Evolutionary conservation across 1,284 basidiomycete species (phyloP), one percentile per base, ranked within the genome.

Genomic region (Clitocybe nebularis): DNA sequence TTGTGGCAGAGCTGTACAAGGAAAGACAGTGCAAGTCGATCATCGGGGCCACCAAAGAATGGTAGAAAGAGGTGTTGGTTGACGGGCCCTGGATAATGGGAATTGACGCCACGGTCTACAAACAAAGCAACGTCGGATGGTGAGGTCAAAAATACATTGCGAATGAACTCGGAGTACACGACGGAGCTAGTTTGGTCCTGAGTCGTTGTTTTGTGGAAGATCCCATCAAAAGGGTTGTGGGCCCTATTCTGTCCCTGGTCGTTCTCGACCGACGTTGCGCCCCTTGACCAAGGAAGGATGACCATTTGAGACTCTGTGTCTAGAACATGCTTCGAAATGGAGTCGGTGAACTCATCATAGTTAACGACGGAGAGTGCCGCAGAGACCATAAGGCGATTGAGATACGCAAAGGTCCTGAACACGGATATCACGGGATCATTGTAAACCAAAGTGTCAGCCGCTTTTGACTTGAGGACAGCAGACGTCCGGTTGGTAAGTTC

Each of bases 11-110:
- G 71, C 62, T 93, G 90, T 8, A 89, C 77, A 6, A 89, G 74
- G 54, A 94, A 81, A 25, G 76, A 67, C 17, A 96, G 68, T 0
- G 91, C 89, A 6, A 90, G 74, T 1, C 93, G 79, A 58, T 96
- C 93, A 61, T 97, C 93, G 0, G 90, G 84, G 0, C 93, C 93
- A 38, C 93, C 93, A 59, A 93, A 87, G 76, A 95, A 96, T 0
- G 89, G 87, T 26, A 95, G 61, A 67, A 93, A 84, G 39, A 93
- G 62, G 52, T 89, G 89, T 51, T 83, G 78, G 23, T 57, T 55
- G 36, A 42, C 52, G 36, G 43, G 43, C 20, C 53, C 61, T 23
- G 52, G 23, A 9, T 54, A 47, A 6, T 55, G 46, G 36, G 59
- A 35, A 51, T 44, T 56, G 16, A 64, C 47, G 3, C 75, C 74